Conservation (phyloP, 2,329 filamentous ascomycete species). For the Ampelomyces quisqualis region DNA sequence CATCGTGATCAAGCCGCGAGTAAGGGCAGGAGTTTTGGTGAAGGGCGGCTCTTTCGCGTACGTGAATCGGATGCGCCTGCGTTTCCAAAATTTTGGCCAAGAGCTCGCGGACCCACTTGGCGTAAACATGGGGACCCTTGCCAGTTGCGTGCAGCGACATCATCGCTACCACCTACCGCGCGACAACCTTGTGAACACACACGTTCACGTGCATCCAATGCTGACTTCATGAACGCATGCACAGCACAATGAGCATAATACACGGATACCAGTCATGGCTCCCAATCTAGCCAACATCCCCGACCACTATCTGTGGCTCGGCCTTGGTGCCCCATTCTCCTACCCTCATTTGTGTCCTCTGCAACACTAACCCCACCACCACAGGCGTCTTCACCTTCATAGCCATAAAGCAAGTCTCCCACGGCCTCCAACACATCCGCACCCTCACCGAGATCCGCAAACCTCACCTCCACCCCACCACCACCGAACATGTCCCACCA, state of each 20-base stretch:
- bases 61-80: slow-evolving; percentile 3
- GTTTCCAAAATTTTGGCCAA: slow-evolving; percentile 23
- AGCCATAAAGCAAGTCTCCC: slow-evolving; percentile 59
- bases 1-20: too few species aligned
- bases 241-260: slow-evolving; percentile 13
- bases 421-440: slow-evolving; percentile 61
- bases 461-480: slow-evolving; percentile 61
- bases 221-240: too few species aligned
- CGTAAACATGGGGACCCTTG: slow-evolving; percentile 13
- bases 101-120: slow-evolving; percentile 14
- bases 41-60: not conserved
- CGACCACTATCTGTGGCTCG: slow-evolving; percentile 52
- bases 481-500: slow-evolving; percentile 27
- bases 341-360: slow-evolving; percentile 33
- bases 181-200: slow-evolving; percentile 3
- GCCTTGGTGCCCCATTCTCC: slow-evolving; percentile 38
- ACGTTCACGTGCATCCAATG: slow-evolving; percentile 2
- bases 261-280: slow-evolving; percentile 30
- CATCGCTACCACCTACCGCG: slow-evolving; percentile 16
- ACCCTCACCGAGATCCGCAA: slow-evolving; percentile 67
- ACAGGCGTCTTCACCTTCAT: slow-evolving; percentile 60
- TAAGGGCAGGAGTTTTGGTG: too few species aligned
- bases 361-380: slow-evolving; percentile 41
- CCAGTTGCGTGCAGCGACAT: slow-evolving; percentile 16
- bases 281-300: slow-evolving; percentile 41